These are phyloP conservation scores for Pseudoturritis turrita DNA, from an alignment of 345 rosid genomes.

Conservation along the genomic window DNA sequence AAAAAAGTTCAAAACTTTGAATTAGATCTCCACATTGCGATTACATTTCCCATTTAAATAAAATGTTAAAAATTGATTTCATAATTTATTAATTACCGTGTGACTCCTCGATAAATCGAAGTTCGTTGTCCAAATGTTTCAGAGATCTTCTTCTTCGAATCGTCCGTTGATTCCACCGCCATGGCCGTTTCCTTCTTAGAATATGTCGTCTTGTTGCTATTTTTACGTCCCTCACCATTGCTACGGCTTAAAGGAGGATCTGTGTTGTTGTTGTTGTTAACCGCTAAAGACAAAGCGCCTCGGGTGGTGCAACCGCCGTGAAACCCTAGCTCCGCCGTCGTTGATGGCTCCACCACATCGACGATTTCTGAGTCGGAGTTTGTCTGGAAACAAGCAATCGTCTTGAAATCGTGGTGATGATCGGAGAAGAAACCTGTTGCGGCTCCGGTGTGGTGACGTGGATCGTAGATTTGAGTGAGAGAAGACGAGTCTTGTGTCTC, in stretches of 20 bases:
- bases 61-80: not conserved
- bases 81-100: conserved; percentile 38
- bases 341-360: conserved; percentile 46
- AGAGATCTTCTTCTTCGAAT: conserved; percentile 49
- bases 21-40: not conserved
- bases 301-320: conserved; percentile 26
- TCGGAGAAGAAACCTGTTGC: conserved; percentile 47
- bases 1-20: not conserved
- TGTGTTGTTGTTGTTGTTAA: conserved; percentile 15
- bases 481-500: conserved; percentile 67
- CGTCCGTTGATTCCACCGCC: conserved; percentile 33
- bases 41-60: not conserved
- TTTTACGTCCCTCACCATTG: not conserved
- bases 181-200: conserved; percentile 13
- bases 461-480: conserved; percentile 64
- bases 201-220: conserved; percentile 1
- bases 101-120: conserved; percentile 95
- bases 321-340: conserved; percentile 46
- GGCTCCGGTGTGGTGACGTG: conserved; percentile 13
- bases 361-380: conserved; percentile 66
- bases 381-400: conserved; percentile 44
- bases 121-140: conserved; percentile 87
- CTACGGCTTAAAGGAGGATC: not conserved
- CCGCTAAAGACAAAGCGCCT: conserved; percentile 57
- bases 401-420: conserved; percentile 50